Evolutionary conservation across 768 basidiomycete genomes (phyloP), one percentile per base, ranked within the genome.

Genomic region (Lactifluus echinatus): DNA sequence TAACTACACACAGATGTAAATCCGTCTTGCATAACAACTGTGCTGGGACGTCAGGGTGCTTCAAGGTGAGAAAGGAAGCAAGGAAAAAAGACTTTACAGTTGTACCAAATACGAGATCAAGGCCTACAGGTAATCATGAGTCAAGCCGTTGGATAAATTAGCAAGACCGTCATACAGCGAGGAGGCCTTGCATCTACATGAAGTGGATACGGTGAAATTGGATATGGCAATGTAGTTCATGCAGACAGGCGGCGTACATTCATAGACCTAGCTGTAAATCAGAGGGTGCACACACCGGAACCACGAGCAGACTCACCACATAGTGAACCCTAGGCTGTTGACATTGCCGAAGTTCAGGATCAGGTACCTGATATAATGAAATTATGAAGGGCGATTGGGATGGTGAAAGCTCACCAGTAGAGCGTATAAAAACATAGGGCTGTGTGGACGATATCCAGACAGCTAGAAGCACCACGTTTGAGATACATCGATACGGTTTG

Each of bases 371-470:
- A 3, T 12, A 34, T 31, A 14, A n/a, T 53, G 26, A 28, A 26
- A 19, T 8, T 7, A 39, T 5, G 40, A 24, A n/a, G 28, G 15
- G 19, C 28, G n/a, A 19, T 12, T 11, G 10, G 26, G n/a, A 14
- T 17, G 10, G 12, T 21, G 37, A n/a, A 4, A 51, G 64, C 70
- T 21, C 61, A 78, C 78, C 73, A 74, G 54, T 81, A 80, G 37
- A 79, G 71, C 2, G 77, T 64, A 26, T 74, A 68, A 2, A 72
- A 71, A 61, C 75, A 76, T 2, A 80, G 63, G 17, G 70, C 63
- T 15, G 79, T 63, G 60, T 81, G 79, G 2, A 69, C 33, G 0
- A 75, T 74, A 65, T 81, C 78, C 56, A 78, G 59, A 14, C 73
- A 1, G 65, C 76, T 77, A 28, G 29, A 14, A 19, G 7, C 17